Evolutionary conservation across 2,329 filamentous ascomycete species (phyloP), one percentile per base, ranked within the genome.

Genomic region (Cladorrhinum sp.): DNA sequence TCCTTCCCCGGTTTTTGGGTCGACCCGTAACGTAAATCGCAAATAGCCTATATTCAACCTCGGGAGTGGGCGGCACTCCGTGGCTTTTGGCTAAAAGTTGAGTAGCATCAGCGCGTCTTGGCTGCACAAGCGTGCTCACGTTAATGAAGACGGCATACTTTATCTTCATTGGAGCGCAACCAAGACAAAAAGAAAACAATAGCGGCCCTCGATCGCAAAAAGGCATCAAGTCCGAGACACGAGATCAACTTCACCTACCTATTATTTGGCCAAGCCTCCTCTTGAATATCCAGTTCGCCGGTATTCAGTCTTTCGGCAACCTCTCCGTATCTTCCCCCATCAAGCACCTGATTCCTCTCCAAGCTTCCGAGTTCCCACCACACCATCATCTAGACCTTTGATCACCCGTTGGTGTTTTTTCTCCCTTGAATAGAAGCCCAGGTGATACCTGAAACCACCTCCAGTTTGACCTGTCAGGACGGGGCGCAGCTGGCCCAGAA

Each of bases 1-100:
- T 39, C 33, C 10, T 50, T 42, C 51, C 55, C 50, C 55, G 50
- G 55, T 49, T 55, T 24, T 55, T 50, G 59, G 59, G 52, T 54
- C 52, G 9, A 39, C 21, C 20, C 52, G 28, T 21, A 26, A 14
- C 30, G 52, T 28, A 54, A 16, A 54, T 16, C 5, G 28, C 18
- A 54, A 54, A 54, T 54, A 54, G 52, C 52, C 52, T 54, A 21
- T 54, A 54, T 54, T 54, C 52, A 10, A 26, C 16, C 21, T 54
- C 28, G 26, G 52, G 50, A 52, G 50, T 20, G 24, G 16, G 16
- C 24, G 50, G 8, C 26, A 39, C 6, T 54, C n/a, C 2, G 28
- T 10, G 30, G n/a, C 30, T 54, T 54, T 39, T 54, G 52, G 52
- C 52, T 54, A 54, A 54, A 54, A n/a, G n/a, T 54, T 54, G 52